These are phyloP conservation scores for Climacium dendroides DNA, from an alignment of 225 moss, liverwort and hornwort species.

Conservation along the genomic window DNA sequence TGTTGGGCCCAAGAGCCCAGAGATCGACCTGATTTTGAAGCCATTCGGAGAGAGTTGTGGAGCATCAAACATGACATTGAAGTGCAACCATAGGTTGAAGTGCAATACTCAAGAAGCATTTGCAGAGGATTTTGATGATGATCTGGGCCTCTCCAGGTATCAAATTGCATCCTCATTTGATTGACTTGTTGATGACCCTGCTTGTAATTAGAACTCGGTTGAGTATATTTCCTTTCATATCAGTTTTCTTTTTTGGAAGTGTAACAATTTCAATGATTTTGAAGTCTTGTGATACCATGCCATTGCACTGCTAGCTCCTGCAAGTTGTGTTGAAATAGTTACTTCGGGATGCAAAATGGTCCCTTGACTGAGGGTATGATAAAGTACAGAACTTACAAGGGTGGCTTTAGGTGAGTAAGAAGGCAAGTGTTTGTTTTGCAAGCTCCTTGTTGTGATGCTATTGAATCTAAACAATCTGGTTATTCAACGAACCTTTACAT, in stretches of 20 bases:
- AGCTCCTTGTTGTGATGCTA: neutral
- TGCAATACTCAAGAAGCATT: neutral
- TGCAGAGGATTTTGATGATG: neutral
- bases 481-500: neutral
- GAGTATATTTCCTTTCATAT: neutral
- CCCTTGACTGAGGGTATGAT: neutral
- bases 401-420: too few species aligned
- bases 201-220: neutral
- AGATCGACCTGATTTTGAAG: neutral
- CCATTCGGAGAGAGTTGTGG: neutral
- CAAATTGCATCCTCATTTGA: neutral
- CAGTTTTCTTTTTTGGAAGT: neutral
- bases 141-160: neutral
- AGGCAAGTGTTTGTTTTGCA: neutral
- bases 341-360: neutral
- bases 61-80: neutral
- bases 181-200: neutral
- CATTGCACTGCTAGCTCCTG: neutral
- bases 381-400: neutral
- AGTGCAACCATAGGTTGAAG: neutral
- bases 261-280: neutral
- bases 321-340: neutral
- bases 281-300: neutral
- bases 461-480: neutral
- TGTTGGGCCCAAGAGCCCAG: neutral